Evolutionary conservation across 129 eudicot genomes (phyloP), one percentile per base, ranked within the genome.

Genomic region (Cynara cardunculus): DNA sequence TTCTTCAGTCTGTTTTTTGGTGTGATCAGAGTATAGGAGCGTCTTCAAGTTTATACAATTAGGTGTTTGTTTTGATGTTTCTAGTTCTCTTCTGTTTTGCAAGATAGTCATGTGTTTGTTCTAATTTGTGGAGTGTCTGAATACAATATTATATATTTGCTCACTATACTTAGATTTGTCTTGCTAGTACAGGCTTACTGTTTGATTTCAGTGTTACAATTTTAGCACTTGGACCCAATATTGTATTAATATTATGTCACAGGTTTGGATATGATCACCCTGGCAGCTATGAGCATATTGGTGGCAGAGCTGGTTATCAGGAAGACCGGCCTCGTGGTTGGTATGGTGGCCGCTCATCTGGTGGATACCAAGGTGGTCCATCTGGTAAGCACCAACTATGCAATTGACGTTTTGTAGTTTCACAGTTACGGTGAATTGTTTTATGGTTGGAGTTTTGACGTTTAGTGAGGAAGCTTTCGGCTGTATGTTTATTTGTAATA

Each of bases 311-410:
- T 77, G 90, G 88, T 66, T 90, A 86, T 86, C 83, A 81, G 31
- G 89, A 88, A 82, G 95, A 90, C 73, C 88, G 92, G 76, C 85
- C 88, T 67, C 90, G 81, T 85, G 95, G 95, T 59, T 86, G 95
- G 75, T 83, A 73, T 65, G 72, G 78, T 74, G 93, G 90, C 5
- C 90, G 92, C 2, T 46, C 88, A 25, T 62, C 85, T 79, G 90
- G 89, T 84, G 92, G 90, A 27, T 90, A 81, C 44, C 88, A 80
- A 78, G 83, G 92, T 82, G 89, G 89, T 78, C 76, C 80, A 64
- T 68, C 86, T 86, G 86, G 85, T 85, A 85, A 70, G 76, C 22
- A 19, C 80, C 67, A 9, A 13, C 49, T 74, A 73, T 41, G 44
- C 69, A 56, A 53, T 72, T n/a, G 73, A 37, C 22, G 41, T 81